A percentile compares a stretch with the other conserved stretches of the same genome.
Conservation (phyloP, 2,329 filamentous ascomycete species). For the Fusarium equiseti region DNA sequence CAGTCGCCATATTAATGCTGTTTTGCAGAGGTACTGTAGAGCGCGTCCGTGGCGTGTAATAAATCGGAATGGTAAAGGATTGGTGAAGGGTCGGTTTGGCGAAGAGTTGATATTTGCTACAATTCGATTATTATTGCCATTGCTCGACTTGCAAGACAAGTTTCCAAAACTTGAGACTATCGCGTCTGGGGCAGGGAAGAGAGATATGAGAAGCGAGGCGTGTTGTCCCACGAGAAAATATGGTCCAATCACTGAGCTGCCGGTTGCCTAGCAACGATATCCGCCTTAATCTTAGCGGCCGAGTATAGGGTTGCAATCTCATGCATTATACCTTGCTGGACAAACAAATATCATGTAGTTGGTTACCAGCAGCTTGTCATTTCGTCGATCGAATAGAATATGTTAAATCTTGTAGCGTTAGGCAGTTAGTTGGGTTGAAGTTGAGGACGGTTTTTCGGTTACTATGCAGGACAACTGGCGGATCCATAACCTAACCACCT, state of each 20-base stretch:
- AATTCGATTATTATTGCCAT: constrained; percentile 56
- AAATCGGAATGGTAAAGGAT: constrained; percentile 36
- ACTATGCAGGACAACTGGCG: constrained; percentile 7
- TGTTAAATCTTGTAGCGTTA: background rate
- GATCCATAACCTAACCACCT: background rate
- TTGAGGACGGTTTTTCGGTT: constrained; percentile 1
- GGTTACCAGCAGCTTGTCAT: background rate
- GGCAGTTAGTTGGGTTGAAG: background rate
- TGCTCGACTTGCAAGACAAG: constrained; percentile 50
- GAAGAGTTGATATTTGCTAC: constrained; percentile 54
- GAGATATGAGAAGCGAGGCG: constrained; percentile 36
- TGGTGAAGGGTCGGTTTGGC: constrained; percentile 24
- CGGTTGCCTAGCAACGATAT: constrained; percentile 52
- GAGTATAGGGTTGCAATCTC: constrained; percentile 29
- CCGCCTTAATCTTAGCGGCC: constrained; percentile 19
- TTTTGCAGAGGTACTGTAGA: constrained; percentile 31
- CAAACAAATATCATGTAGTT: background rate
- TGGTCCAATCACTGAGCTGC: constrained; percentile 49
- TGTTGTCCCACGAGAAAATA: constrained; percentile 47
- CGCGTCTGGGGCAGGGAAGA: constrained; percentile 48
- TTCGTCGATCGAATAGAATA: background rate
- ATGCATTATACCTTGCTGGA: constrained; percentile 9
- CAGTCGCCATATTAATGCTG: constrained; percentile 60
- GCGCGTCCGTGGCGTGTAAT: constrained; percentile 31
- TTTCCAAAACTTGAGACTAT: constrained; percentile 53